A percentile compares a stretch with the other conserved stretches of the same genome.
Evolutionary conservation across 2,329 filamentous ascomycete species (phyloP).

Genomic region (Fusarium abutilonis): DNA sequence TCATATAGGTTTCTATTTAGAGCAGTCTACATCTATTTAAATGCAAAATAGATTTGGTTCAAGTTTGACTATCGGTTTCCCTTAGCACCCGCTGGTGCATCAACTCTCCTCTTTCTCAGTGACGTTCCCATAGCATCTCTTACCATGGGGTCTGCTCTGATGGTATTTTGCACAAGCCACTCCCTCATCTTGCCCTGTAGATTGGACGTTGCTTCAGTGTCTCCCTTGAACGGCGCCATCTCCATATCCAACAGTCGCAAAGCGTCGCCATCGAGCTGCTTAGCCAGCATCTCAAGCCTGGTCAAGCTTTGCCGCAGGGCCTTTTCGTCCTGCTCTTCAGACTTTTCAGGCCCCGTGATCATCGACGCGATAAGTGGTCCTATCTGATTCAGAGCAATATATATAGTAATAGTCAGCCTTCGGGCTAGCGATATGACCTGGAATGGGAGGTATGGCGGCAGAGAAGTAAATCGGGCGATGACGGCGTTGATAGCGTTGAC

Average conservation of each 20-base stretch:
- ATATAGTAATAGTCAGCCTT: constrained; percentile 79
- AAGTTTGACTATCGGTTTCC: constrained; percentile 53
- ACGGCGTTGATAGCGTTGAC: constrained; percentile 59
- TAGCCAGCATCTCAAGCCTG: constrained; percentile 69
- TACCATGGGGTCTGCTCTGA: constrained; percentile 82
- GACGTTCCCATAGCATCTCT: constrained; percentile 78
- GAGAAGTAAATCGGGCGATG: constrained; percentile 52
- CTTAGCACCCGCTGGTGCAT: constrained; percentile 70
- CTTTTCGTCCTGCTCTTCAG: constrained; percentile 57
- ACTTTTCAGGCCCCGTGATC: constrained; percentile 41
- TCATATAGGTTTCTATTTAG: constrained; percentile 17
- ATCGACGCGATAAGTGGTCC: constrained; percentile 69
- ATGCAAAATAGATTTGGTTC: constrained; percentile 21
- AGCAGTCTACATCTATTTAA: constrained; percentile 31
- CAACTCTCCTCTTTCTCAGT: constrained; percentile 68
- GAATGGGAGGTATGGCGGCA: constrained; percentile 80
- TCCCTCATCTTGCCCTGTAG: constrained; percentile 77
- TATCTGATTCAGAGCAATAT: constrained; percentile 85
- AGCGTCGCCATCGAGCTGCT: constrained; percentile 74
- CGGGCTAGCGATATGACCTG: constrained; percentile 81
- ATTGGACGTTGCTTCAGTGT: constrained; percentile 69
- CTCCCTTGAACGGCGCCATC: constrained; percentile 81
- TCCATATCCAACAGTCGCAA: constrained; percentile 78
- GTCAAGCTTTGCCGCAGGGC: constrained; percentile 70
- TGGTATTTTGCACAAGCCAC: constrained; percentile 88